Evolutionary conservation across 1,284 basidiomycete species (phyloP).

Genomic region (Boletellus deceptivus): DNA sequence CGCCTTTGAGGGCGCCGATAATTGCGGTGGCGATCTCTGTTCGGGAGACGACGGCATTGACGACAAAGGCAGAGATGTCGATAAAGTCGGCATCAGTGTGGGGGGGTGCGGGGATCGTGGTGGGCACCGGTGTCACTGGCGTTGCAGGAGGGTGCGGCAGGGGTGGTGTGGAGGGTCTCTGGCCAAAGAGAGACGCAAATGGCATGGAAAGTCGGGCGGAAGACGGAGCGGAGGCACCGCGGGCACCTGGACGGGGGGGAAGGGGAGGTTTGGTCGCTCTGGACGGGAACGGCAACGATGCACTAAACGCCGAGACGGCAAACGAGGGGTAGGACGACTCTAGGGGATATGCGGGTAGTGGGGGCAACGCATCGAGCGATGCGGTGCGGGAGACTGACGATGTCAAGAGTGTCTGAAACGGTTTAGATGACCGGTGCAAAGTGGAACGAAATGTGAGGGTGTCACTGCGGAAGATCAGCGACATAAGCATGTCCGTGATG

Average conservation of each 20-base stretch:
- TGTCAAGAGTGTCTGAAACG: conserved; percentile 55
- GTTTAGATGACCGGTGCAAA: conserved; percentile 58
- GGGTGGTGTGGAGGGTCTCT: conserved; percentile 38
- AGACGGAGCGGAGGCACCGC: conserved; percentile 13
- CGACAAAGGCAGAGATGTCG: conserved; percentile 58
- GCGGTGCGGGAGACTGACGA: conserved; percentile 50
- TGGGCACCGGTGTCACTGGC: background rate
- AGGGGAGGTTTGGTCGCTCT: conserved; percentile 59
- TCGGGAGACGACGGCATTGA: conserved; percentile 50
- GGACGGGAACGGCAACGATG: conserved; percentile 67
- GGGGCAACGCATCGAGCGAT: conserved; percentile 49
- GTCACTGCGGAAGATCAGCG: conserved; percentile 41
- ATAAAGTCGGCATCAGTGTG: conserved; percentile 35
- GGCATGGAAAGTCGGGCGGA: conserved; percentile 56
- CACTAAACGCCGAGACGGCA: conserved; percentile 46
- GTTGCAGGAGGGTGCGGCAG: conserved; percentile 15
- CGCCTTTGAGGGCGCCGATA: conserved; percentile 54
- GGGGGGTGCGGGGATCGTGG: background rate
- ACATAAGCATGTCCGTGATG: conserved; percentile 4
- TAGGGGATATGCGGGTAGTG: conserved; percentile 39
- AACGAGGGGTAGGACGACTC: conserved; percentile 53
- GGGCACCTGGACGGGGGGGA: conserved; percentile 52
- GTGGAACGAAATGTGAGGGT: conserved; percentile 64
- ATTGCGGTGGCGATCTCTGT: conserved; percentile 60
- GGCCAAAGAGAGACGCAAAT: conserved; percentile 66